Percentiles rank a stretch among this genome's conserved stretches.
Conservation (phyloP, 495 filamentous ascomycete genomes). For the Apiosordaria backusii region DNA sequence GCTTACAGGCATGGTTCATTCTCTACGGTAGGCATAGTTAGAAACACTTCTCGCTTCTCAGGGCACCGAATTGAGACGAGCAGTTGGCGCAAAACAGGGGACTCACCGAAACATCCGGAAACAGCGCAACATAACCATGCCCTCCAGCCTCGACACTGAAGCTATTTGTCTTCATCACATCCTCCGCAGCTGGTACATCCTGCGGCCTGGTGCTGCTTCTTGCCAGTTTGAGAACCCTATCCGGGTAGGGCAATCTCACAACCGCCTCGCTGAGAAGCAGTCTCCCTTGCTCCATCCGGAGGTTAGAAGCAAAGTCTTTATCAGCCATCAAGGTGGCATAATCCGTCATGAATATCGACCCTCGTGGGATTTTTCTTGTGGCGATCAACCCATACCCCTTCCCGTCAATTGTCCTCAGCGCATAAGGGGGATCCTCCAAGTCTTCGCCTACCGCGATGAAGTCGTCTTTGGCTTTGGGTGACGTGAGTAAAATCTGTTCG, state of each 20-base stretch:
- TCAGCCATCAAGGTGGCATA: constrained; percentile 29
- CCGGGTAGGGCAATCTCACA: constrained; percentile 27
- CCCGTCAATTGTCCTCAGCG: constrained; percentile 27
- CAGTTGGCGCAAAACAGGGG: background rate
- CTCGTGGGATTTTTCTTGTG: constrained; percentile 25
- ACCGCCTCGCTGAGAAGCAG: constrained; percentile 27
- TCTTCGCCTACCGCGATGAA: background rate
- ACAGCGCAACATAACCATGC: constrained; percentile 21
- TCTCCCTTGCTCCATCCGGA: constrained; percentile 24
- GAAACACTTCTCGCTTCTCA: background rate
- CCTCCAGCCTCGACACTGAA: constrained; percentile 22
- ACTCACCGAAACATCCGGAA: constrained; percentile 27
- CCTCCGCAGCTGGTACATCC: constrained; percentile 28
- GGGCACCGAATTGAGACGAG: no score
- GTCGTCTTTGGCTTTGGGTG: background rate
- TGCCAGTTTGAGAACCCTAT: constrained; percentile 28
- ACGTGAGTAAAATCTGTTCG: background rate
- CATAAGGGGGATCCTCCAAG: constrained; percentile 21
- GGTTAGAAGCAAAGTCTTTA: constrained; percentile 24
- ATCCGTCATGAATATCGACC: constrained; percentile 32
- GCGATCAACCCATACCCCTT: constrained; percentile 37
- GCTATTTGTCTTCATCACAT: constrained; percentile 35
- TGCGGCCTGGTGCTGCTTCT: constrained; percentile 23
- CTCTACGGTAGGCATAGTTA: no score
- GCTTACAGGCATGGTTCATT: constrained; percentile 38